Base-by-base conservation (phyloP, 306 rosid genomes). In the Gastrolobium villosum region DNA sequence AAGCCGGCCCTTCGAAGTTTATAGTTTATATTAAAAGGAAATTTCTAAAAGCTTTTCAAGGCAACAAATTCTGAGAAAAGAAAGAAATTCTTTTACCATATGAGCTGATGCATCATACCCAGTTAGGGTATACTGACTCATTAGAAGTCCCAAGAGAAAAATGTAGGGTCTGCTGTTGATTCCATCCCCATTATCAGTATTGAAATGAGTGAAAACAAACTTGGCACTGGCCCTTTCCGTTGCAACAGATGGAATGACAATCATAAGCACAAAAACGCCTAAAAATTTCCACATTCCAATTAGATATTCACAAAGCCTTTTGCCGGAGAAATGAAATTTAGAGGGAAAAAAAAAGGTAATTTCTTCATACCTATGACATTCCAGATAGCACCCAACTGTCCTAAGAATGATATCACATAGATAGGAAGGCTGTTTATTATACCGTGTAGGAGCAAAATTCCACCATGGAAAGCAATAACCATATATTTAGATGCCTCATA, bases 81-180 rank as follows among this genome's bases (percentile, higher is more conserved):
- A 20, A 20, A 20, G 26, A 45, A 9, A 75, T n/a, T n/a, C n/a
- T n/a, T 87, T 76, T 81, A 86, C 98, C 98, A 94, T 90, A 84
- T 94, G 96, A 79, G 96, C 98, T 65, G 98, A 94, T 26, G 98
- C 94, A 87, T 94, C 98, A 77, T 91, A 94, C 30, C 98, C 98
- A 5, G 87, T 62, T 43, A 94, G 81, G 78, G 98, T 94, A 79
- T 90, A 94, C 68, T 94, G 97, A 81, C 98, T 94, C 98, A 94
- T 91, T 13, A 90, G 85, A 77, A 94, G 96, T 70, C 98, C 98
- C 83, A 94, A 55, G 72, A 94, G 74, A 85, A 94, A 94, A 64
- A 89, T 94, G 90, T 92, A 92, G 9, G 80, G 70, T 77, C 80
- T 87, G 83, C 79, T 86, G 76, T 53, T 55, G 69, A 94, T 85